Conservation (phyloP, 495 filamentous ascomycete genomes). For the Apiosordaria backusii region DNA sequence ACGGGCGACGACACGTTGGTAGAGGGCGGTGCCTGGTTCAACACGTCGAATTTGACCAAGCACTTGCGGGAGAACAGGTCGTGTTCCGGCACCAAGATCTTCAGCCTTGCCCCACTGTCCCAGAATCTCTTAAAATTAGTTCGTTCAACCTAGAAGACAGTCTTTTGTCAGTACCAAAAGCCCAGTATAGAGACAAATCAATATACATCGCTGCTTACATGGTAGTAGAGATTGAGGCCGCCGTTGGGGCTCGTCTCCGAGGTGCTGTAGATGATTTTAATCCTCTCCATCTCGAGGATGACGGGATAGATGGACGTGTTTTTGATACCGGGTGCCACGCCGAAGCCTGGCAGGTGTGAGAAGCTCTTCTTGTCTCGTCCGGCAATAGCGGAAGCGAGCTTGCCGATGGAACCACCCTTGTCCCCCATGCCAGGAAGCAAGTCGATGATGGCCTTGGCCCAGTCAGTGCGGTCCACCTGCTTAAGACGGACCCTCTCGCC, state of each 20-base stretch:
- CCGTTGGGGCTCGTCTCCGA: conserved; percentile 19
- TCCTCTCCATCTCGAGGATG: conserved; percentile 46
- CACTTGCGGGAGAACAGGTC: conserved; percentile 1
- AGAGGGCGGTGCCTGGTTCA: conserved; percentile 49
- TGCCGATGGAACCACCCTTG: conserved; percentile 46
- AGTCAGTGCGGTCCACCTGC: conserved; percentile 71
- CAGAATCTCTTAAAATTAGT: neutral
- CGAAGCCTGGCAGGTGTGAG: conserved; percentile 30
- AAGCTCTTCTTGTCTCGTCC: conserved; percentile 42
- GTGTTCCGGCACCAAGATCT: conserved; percentile 1
- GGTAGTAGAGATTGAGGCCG: conserved; percentile 3
- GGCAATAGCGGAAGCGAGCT: conserved; percentile 51
- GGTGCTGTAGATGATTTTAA: conserved; percentile 31
- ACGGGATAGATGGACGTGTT: conserved; percentile 48
- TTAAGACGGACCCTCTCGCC: conserved; percentile 49
- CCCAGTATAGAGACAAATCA: neutral
- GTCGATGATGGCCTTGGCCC: conserved; percentile 63
- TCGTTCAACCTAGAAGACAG: neutral
- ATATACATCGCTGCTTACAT: neutral
- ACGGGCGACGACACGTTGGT: conserved; percentile 86
- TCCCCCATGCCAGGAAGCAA: conserved; percentile 51
- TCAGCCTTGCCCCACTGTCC: neutral
- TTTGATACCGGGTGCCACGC: conserved; percentile 44
- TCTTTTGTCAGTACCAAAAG: neutral
- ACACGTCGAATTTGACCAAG: neutral